These are phyloP conservation scores for Monilinia polystroma DNA, from an alignment of 2,329 filamentous ascomycete species.

Conservation along the genomic window DNA sequence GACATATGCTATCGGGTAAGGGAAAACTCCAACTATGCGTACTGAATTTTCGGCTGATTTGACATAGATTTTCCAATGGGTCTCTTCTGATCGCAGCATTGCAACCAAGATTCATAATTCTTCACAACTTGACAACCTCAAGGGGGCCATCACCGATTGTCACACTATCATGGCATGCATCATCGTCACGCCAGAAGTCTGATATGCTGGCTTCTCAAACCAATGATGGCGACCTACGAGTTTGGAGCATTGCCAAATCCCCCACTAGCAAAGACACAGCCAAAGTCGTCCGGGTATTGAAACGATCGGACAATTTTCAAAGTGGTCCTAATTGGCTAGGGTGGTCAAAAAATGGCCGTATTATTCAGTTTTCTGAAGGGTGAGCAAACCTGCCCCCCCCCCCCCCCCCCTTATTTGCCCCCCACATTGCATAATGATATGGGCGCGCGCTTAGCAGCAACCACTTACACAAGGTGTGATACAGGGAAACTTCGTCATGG, in stretches of 20 bases:
- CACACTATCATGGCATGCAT: slow-evolving; percentile 90
- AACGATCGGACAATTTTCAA: slow-evolving; percentile 70
- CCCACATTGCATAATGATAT: slow-evolving; percentile 39
- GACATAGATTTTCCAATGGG: slow-evolving; percentile 82
- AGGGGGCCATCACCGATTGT: slow-evolving; percentile 83
- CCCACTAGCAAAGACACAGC: slow-evolving; percentile 70
- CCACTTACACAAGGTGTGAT: slow-evolving; percentile 40
- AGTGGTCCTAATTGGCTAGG: slow-evolving; percentile 90
- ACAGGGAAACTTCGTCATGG: slow-evolving; percentile 87
- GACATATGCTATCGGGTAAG: slow-evolving; percentile 92
- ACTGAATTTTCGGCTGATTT: slow-evolving; percentile 26
- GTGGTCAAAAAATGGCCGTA: slow-evolving; percentile 97
- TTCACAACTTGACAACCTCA: slow-evolving; percentile 87
- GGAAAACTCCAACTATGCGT: background rate
- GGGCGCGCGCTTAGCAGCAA: slow-evolving; percentile 49
- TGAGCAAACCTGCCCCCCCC: slow-evolving; percentile 51
- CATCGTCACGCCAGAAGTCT: slow-evolving; percentile 91
- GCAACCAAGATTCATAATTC: slow-evolving; percentile 87
- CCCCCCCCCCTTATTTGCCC: slow-evolving; percentile 22
- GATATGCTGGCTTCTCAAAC: slow-evolving; percentile 97
- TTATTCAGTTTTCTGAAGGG: slow-evolving; percentile 90
- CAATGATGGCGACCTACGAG: slow-evolving; percentile 83
- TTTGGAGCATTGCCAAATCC: slow-evolving; percentile 93
- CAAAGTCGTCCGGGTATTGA: slow-evolving; percentile 84
- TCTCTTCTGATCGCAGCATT: slow-evolving; percentile 87